These are phyloP conservation scores for Clavispora asparagi DNA, from an alignment of 805 yeast genomes.

Conservation along the genomic window DNA sequence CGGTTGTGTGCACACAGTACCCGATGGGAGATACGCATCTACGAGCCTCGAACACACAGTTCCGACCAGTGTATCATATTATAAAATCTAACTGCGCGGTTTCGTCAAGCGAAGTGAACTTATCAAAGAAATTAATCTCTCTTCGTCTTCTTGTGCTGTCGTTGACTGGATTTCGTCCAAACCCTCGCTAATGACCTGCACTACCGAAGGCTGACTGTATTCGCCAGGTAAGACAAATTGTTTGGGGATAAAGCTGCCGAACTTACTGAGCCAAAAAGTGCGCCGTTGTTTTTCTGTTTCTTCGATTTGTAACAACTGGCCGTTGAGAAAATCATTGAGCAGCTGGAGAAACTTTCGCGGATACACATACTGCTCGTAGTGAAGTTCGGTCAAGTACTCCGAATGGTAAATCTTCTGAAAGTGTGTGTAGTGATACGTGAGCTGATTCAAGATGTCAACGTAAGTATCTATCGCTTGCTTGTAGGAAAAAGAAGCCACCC, in stretches of 20 bases:
- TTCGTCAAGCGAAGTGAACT: background rate
- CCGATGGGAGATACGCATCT: background rate
- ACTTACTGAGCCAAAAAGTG: conserved; percentile 30
- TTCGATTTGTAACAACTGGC: conserved; percentile 26
- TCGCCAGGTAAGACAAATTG: conserved; percentile 37
- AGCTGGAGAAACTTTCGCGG: conserved; percentile 30
- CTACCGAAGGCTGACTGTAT: conserved; percentile 29
- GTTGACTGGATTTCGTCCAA: conserved; percentile 20
- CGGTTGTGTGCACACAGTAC: background rate
- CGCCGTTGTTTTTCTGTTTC: conserved; percentile 31
- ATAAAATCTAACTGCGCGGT: background rate
- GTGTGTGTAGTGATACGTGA: conserved; percentile 32
- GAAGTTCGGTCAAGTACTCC: conserved; percentile 33
- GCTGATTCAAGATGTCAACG: conserved; percentile 23
- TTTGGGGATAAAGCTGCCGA: conserved; percentile 38
- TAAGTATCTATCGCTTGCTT: conserved; percentile 13
- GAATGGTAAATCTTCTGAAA: conserved; percentile 29
- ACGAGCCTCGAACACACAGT: too few species aligned
- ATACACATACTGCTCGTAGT: conserved; percentile 35
- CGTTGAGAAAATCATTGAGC: conserved; percentile 31
- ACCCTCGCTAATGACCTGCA: conserved; percentile 40
- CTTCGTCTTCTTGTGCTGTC: conserved; percentile 6
- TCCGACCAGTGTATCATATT: too few species aligned
- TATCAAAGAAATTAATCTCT: conserved; percentile 8
- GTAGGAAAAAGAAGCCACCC: background rate